Evolutionary conservation across 2,329 filamentous ascomycete genomes (phyloP).

Genomic region (Nothopassalora personata): DNA sequence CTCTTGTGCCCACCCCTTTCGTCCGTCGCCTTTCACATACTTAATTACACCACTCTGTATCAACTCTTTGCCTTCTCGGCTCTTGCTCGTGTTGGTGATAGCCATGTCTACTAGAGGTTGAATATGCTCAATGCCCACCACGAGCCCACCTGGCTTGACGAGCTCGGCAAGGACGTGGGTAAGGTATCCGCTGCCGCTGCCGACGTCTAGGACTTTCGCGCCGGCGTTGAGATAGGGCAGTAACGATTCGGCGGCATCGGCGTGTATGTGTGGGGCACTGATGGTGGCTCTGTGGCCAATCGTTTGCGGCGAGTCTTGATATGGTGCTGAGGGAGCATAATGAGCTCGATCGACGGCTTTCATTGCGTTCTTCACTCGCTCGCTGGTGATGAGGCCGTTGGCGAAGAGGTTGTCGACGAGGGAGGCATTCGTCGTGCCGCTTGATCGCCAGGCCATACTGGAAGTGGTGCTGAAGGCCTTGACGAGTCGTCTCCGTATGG

Average conservation of each 20-base stretch:
- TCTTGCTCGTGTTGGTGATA: conserved; percentile 40
- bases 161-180: conserved; percentile 83
- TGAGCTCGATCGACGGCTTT: conserved; percentile 77
- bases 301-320: conserved; percentile 65
- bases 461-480: neutral
- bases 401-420: conserved; percentile 72
- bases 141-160: conserved; percentile 47
- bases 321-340: conserved; percentile 67
- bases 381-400: conserved; percentile 66
- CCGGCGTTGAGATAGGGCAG: conserved; percentile 53
- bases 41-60: conserved; percentile 59
- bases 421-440: conserved; percentile 65
- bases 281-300: conserved; percentile 67
- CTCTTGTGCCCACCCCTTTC: conserved; percentile 43
- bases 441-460: conserved; percentile 78
- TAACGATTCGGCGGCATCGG: conserved; percentile 58
- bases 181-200: conserved; percentile 60
- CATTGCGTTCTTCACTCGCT: conserved; percentile 74
- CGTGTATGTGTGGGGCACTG: conserved; percentile 69
- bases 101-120: conserved; percentile 42
- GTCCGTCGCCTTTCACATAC: conserved; percentile 67
- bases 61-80: conserved; percentile 46
- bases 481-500: neutral
- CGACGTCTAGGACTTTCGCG: conserved; percentile 46
- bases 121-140: conserved; percentile 48